Base-by-base conservation (phyloP, 1,284 basidiomycete species). In the Neonothopanus nambi region DNA sequence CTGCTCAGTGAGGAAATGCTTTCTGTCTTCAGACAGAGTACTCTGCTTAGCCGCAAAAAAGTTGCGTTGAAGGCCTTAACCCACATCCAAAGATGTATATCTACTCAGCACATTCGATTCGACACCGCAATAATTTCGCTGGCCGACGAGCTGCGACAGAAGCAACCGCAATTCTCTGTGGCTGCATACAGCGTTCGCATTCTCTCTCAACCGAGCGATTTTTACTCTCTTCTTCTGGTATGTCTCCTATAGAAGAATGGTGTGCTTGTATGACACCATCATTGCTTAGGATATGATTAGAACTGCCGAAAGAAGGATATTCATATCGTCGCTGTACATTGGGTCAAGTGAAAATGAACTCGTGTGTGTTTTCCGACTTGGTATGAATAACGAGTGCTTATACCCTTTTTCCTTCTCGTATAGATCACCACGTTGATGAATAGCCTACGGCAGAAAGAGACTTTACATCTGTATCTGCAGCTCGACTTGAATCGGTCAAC, bases 401-500 rank as follows among this genome's bases (percentile, higher is more conserved):
- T n/a, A n/a, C n/a, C n/a, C n/a, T n/a, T n/a, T n/a, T n/a, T n/a
- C n/a, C n/a, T n/a, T 23, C 54, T 33, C 45, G 13, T 51, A 24
- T 59, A 96, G 94, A 74, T 96, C 57, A 75, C 81, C 37, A 73
- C 87, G 2, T 70, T 97, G 35, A 73, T 79, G 43, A 62, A 75
- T 1, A 80, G 89, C 2, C 76, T 98, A 3, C 68, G 69, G 36
- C 64, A 68, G 2, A 89, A 87, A 55, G 80, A 82, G 0, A 60
- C 75, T 3, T 77, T 99, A 1, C 79, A 84, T 23, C 73, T 96
- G 15, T 77, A 88, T 45, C 73, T 99, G 49, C 79, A 92, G 36
- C 80, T 96, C 55, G 97, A 99, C 72, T 82, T 92, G 55, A 91
- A 98, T 65, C 87, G 96, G 38, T 92, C 93, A 1, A 99, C 96